phyloP scores from a whole-genome alignment of 352 stramenopile species.

The Phytophthora colocasiae region DNA sequence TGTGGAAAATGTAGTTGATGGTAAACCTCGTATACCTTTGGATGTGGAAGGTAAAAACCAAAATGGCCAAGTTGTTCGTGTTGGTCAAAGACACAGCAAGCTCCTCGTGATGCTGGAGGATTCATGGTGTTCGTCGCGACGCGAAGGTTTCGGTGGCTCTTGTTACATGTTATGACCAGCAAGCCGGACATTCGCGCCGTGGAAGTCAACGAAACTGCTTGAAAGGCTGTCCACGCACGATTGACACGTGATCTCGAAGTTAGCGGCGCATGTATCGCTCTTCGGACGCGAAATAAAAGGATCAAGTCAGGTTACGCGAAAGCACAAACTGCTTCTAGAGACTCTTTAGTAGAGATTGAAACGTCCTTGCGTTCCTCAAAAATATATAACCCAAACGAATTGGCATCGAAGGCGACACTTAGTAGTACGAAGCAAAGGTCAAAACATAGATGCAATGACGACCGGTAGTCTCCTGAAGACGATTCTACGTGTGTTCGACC shows the following conservation, averaged over 20 bases:
- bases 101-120: background rate
- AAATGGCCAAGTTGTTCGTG: background rate
- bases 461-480: background rate
- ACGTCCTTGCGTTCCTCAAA: too few species aligned
- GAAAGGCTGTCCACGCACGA: constrained; percentile 9
- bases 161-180: background rate
- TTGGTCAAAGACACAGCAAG: background rate
- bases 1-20: constrained; percentile 1
- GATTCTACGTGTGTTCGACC: constrained; percentile 17
- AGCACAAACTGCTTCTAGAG: too few species aligned
- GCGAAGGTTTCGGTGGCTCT: background rate
- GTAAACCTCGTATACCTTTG: too few species aligned
- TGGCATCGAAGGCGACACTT: too few species aligned
- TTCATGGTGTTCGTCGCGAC: background rate
- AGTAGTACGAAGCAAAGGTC: too few species aligned
- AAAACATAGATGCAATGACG: too few species aligned
- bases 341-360: too few species aligned
- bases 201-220: constrained; percentile 2
- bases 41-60: background rate
- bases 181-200: background rate
- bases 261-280: background rate
- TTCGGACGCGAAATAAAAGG: constrained; percentile 1
- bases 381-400: too few species aligned
- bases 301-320: too few species aligned
- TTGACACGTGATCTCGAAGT: background rate